Evolutionary conservation across 495 filamentous ascomycete species (phyloP), one percentile per base, ranked within the genome.

Genomic region (Amphirosellinia nigrospora): DNA sequence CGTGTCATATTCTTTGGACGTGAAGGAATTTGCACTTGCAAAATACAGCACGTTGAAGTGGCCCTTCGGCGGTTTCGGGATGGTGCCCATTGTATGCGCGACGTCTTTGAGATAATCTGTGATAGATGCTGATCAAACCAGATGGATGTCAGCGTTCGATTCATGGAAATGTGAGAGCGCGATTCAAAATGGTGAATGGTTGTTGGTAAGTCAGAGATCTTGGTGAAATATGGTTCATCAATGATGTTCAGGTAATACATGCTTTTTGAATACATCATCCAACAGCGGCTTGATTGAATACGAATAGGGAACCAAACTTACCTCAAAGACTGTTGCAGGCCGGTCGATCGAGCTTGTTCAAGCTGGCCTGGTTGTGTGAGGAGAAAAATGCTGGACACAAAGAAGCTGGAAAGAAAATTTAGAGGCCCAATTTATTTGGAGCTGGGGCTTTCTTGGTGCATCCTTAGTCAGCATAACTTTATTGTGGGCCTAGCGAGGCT

Each of bases 11-110:
- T 88, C 83, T 77, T 90, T 93, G 39, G 83, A 79, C 7, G 94
- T 94, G 78, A 87, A 93, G 67, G 88, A 88, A 64, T 89, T 88
- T 50, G 92, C 92, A 69, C 88, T 85, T 76, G 93, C 93, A 81
- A 98, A 97, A 83, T 96, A 97, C 72, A 96, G 89, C 66, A 97
- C 82, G 75, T 88, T 91, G 82, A 97, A 97, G 71, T 89, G 85
- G 28, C 86, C 86, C 38, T 77, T 70, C 9, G 85, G 82, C 9
- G 84, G 79, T 63, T 83, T 84, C 19, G 81, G 74, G 38, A 78
- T 65, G 60, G 76, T 75, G 1, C 73, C 71, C 75, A 80, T 82
- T 34, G 9, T 38, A 16, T 19, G 39, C 6, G 15, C 48, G 21
- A 34, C 34, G 21, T 26, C 46, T 38, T 46, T 34, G 0, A 15